These are phyloP conservation scores for Apophysomyces variabilis DNA, from an alignment of 371 early-diverging fungal species.

Conservation along the genomic window DNA sequence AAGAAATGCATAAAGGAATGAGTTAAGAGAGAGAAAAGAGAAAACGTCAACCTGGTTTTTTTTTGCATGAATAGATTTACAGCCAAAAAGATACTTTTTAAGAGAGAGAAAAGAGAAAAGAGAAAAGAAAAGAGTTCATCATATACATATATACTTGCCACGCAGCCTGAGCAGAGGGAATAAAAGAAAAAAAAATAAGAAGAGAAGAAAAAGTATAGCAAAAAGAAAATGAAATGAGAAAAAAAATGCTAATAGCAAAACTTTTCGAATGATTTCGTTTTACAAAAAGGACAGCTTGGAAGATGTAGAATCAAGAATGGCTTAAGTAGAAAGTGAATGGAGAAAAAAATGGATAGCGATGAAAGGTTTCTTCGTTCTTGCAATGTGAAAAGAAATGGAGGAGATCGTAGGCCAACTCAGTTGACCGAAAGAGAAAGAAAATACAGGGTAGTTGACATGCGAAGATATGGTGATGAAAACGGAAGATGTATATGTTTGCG, in stretches of 20 bases:
- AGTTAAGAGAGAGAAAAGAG: constrained; percentile 1
- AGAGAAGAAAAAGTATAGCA: background rate
- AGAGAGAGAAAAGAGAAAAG: background rate
- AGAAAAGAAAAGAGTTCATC: background rate
- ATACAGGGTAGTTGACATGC: too few relatives aligned
- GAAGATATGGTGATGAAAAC: too few relatives aligned
- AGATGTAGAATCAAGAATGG: too few relatives aligned
- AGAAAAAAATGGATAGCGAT: too few relatives aligned
- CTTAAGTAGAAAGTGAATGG: too few relatives aligned
- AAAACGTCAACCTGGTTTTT: background rate
- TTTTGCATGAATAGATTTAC: constrained; percentile 3
- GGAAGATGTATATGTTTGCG: too few relatives aligned
- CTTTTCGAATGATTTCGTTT: too few relatives aligned
- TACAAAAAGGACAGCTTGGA: background rate
- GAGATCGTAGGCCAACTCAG: too few relatives aligned
- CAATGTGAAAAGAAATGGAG: too few relatives aligned
- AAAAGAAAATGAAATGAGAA: background rate
- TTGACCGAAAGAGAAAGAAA: too few relatives aligned
- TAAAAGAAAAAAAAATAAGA: background rate
- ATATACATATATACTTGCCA: constrained; percentile 11
- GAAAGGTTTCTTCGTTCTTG: too few relatives aligned
- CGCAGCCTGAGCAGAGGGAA: constrained; percentile 5
- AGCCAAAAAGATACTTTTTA: constrained; percentile 1
- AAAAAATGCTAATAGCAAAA: constrained; percentile 5
- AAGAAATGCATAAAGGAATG: background rate